Evolutionary conservation across 768 basidiomycete species (phyloP).

Genomic region (Nidularia pulvinata): DNA sequence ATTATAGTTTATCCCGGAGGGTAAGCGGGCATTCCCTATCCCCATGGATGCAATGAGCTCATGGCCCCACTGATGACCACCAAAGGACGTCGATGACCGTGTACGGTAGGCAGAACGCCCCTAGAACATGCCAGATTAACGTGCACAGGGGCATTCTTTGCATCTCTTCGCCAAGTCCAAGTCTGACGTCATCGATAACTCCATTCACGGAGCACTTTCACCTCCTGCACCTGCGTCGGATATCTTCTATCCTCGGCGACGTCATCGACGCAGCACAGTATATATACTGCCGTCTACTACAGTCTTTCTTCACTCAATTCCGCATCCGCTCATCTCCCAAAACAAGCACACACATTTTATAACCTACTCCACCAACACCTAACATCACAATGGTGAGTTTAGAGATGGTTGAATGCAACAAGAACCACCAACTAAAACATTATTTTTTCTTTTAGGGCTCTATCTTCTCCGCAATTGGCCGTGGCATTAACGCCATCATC

Average conservation of each 20-base stretch:
- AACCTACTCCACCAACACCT: background rate
- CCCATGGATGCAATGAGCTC: too few species aligned
- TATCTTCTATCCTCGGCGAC: background rate
- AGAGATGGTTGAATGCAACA: background rate
- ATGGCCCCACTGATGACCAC: too few species aligned
- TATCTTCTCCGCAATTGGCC: conserved; percentile 64
- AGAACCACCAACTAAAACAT: background rate
- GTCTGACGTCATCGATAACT: too few species aligned
- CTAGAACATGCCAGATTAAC: too few species aligned
- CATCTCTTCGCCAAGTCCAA: too few species aligned
- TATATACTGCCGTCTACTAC: background rate
- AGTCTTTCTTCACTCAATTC: background rate
- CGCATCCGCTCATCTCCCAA: background rate
- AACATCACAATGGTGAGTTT: conserved; percentile 4
- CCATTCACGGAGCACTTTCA: too few species aligned
- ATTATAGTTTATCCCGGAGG: too few species aligned
- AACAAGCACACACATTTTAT: background rate
- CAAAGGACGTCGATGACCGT: too few species aligned
- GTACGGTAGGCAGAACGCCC: too few species aligned
- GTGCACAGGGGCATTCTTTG: too few species aligned
- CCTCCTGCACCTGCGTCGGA: background rate
- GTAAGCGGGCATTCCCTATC: too few species aligned
- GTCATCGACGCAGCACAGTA: background rate
- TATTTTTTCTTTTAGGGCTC: conserved; percentile 41
- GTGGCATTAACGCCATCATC: conserved; percentile 57